phyloP scores from a whole-genome alignment of 202 grass and related monocot species.

The Panicum virgatum region DNA sequence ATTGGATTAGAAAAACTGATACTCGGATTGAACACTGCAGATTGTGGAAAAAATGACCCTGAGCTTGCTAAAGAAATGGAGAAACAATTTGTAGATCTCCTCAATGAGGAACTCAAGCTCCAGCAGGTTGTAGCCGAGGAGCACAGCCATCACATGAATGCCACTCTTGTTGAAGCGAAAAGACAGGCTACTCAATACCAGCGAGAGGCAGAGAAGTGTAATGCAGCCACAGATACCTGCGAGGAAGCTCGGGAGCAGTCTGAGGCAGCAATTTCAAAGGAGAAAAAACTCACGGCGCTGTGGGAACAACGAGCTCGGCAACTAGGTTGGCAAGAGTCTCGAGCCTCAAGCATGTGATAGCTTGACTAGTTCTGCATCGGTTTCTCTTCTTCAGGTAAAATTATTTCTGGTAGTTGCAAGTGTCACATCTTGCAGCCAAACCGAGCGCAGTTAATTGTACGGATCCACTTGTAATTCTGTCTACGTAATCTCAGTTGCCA shows the following conservation, averaged over 20 bases:
- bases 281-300: conserved; percentile 76
- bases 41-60: conserved; percentile 84
- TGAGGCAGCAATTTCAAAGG: conserved; percentile 61
- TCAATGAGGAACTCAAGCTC: conserved; percentile 91
- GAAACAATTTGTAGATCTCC: conserved; percentile 81
- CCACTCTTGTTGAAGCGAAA: conserved; percentile 74
- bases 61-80: conserved; percentile 80
- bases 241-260: conserved; percentile 90
- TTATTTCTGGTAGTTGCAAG: conserved; percentile 36
- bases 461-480: conserved; percentile 40
- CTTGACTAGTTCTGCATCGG: neutral
- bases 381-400: conserved; percentile 24
- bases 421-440: conserved; percentile 26
- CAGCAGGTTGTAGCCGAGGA: conserved; percentile 83
- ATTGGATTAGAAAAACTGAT: neutral
- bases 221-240: conserved; percentile 81
- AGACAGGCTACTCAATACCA: conserved; percentile 87
- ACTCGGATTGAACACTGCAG: conserved; percentile 38
- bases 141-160: conserved; percentile 80
- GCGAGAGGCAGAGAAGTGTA: conserved; percentile 81
- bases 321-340: conserved; percentile 67
- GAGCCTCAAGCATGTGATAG: conserved; percentile 37
- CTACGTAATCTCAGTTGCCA: conserved; percentile 28
- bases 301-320: conserved; percentile 86
- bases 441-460: neutral